Percentiles rank a stretch among this genome's conserved stretches.
These are phyloP conservation scores for Teratosphaeria nubilosa DNA, from an alignment of 2,329 filamentous ascomycete genomes.

Conservation along the genomic window DNA sequence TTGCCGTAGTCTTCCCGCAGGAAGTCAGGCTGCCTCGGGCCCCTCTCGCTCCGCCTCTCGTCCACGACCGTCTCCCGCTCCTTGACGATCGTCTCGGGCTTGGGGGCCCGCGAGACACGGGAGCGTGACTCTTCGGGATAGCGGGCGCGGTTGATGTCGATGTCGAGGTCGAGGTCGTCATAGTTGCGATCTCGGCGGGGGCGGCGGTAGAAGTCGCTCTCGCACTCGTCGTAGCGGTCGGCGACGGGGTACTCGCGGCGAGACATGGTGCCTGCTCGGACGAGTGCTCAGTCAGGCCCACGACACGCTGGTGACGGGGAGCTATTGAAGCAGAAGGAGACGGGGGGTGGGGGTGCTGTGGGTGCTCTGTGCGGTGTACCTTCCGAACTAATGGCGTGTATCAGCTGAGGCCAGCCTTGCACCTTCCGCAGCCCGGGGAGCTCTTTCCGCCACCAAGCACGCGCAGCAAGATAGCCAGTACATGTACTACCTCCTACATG, in stretches of 20 bases:
- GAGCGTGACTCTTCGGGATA: constrained; percentile 10
- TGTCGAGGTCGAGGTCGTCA: constrained; percentile 42
- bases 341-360: background rate
- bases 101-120: constrained; percentile 10
- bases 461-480: too few relatives aligned
- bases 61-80: constrained; percentile 23
- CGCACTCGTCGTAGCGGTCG: constrained; percentile 40
- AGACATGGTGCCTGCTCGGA: constrained; percentile 15
- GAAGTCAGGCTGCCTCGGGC: constrained; percentile 38
- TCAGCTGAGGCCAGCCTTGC: background rate
- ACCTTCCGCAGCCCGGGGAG: background rate
- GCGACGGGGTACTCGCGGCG: constrained; percentile 19
- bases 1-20: constrained; percentile 41
- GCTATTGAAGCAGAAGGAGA: too few relatives aligned
- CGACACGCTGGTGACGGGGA: background rate
- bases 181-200: constrained; percentile 34
- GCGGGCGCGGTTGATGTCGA: constrained; percentile 21
- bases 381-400: background rate
- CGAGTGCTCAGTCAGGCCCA: background rate
- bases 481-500: too few relatives aligned
- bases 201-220: constrained; percentile 29
- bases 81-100: constrained; percentile 18
- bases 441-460: too few relatives aligned
- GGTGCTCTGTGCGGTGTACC: background rate
- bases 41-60: constrained; percentile 27